Evolutionary conservation across 2,329 filamentous ascomycete genomes (phyloP).

Genomic region (Fusarium zealandicum): DNA sequence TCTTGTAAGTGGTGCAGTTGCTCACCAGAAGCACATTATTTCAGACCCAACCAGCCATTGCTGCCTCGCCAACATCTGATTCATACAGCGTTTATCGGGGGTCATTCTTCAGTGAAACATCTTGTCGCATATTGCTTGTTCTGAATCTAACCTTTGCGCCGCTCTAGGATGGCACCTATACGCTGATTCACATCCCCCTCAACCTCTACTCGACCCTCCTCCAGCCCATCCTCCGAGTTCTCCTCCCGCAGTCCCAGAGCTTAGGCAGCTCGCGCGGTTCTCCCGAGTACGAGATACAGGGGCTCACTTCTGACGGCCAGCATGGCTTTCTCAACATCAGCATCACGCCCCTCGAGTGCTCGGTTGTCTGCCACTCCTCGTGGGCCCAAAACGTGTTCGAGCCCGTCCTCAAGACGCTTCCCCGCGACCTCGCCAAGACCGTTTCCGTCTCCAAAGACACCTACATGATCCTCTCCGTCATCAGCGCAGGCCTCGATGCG

Average conservation of each 20-base stretch:
- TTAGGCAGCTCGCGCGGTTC: conserved; percentile 47
- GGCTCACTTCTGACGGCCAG: conserved; percentile 59
- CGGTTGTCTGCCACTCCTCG: conserved; percentile 82
- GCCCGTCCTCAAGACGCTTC: conserved; percentile 71
- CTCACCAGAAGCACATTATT: not conserved
- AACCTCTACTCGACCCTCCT: conserved; percentile 79
- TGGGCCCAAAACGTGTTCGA: conserved; percentile 79
- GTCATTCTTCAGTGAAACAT: not conserved
- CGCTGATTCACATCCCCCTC: conserved; percentile 88
- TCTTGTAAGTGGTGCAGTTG: conserved; percentile 53
- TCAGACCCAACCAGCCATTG: not conserved
- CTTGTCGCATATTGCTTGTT: conserved; percentile 5
- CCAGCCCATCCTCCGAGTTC: conserved; percentile 84
- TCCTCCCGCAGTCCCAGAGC: conserved; percentile 70
- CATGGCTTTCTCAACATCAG: conserved; percentile 93
- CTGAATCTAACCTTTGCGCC: conserved; percentile 46
- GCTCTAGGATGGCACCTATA: conserved; percentile 81
- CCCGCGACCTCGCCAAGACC: conserved; percentile 56
- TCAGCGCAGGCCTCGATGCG: conserved; percentile 87
- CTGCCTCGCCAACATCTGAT: not conserved
- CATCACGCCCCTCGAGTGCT: conserved; percentile 90
- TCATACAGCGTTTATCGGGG: not conserved
- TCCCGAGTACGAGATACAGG: conserved; percentile 52
- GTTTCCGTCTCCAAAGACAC: conserved; percentile 82
- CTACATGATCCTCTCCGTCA: conserved; percentile 89